Conservation (phyloP, 169 alveolate genomes). For the Cryptosporidium andersoni region DNA sequence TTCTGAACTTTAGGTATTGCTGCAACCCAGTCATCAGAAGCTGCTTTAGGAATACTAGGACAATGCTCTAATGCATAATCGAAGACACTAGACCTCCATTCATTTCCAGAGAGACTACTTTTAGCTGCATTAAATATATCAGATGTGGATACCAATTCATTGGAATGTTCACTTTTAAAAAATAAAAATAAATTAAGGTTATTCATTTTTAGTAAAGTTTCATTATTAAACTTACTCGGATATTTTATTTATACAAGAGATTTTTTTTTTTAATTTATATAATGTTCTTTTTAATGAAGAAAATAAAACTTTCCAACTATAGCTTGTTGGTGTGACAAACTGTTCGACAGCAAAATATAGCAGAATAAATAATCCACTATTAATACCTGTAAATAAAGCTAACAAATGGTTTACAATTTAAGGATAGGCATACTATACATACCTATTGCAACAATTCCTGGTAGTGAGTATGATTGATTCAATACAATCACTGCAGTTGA, state of each 20-base stretch:
- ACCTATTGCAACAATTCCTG: conserved; percentile 32
- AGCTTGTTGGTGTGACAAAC: conserved; percentile 16
- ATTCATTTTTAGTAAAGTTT: not conserved
- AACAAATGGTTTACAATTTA: not conserved
- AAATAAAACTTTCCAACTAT: conserved; percentile 7
- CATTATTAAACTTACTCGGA: not conserved
- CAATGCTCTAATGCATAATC: conserved; percentile 17
- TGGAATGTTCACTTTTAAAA: not conserved
- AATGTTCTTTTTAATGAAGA: conserved; percentile 2
- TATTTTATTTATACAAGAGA: conserved; percentile 4
- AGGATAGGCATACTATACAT: not conserved
- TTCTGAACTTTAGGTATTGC: conserved; percentile 38
- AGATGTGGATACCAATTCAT: not conserved
- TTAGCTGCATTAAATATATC: not conserved
- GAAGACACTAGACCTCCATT: not conserved
- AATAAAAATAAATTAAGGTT: not conserved
- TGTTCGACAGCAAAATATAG: conserved; percentile 23
- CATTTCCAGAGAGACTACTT: not conserved
- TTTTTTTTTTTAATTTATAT: not conserved
- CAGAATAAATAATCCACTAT: conserved; percentile 4
- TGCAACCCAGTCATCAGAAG: conserved; percentile 61
- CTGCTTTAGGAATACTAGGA: conserved; percentile 43
- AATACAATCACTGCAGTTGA: conserved; percentile 32
- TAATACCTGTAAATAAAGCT: conserved; percentile 1
- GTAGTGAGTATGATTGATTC: conserved; percentile 21